Evolutionary conservation across 352 stramenopile genomes (phyloP).

Genomic region (Phytophthora foliorum): DNA sequence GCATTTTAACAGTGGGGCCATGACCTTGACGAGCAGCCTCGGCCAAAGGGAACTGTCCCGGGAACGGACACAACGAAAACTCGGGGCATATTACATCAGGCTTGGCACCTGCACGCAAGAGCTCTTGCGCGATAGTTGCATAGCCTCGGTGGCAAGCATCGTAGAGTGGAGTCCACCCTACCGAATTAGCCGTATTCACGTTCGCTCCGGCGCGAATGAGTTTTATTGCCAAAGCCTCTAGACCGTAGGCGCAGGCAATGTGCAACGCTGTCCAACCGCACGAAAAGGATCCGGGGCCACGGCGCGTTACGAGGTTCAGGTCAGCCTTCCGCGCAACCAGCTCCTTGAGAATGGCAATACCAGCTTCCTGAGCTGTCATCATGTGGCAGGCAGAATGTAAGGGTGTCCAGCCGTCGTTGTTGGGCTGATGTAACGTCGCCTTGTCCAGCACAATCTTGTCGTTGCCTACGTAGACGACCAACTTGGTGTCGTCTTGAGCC

Average conservation of each 20-base stretch:
- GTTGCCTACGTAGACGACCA: slow-evolving; percentile 73
- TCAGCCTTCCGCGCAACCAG: slow-evolving; percentile 65
- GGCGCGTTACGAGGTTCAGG: slow-evolving; percentile 71
- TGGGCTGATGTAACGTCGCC: slow-evolving; percentile 67
- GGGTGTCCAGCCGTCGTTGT: slow-evolving; percentile 86
- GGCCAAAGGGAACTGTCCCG: slow-evolving; percentile 69
- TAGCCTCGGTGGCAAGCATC: slow-evolving; percentile 84
- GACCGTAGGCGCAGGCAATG: slow-evolving; percentile 81
- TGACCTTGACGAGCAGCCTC: slow-evolving; percentile 80
- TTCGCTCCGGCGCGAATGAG: slow-evolving; percentile 75
- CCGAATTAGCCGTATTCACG: slow-evolving; percentile 76
- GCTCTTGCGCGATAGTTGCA: slow-evolving; percentile 60
- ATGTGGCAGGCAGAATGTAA: slow-evolving; percentile 83
- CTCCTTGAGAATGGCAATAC: slow-evolving; percentile 77
- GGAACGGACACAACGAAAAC: slow-evolving; percentile 83
- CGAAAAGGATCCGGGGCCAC: slow-evolving; percentile 79
- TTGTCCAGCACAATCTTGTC: slow-evolving; percentile 84
- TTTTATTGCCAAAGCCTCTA: slow-evolving; percentile 77
- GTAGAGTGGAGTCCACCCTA: slow-evolving; percentile 82
- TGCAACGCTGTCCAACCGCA: slow-evolving; percentile 84
- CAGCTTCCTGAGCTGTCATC: slow-evolving; percentile 74
- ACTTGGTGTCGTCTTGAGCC: slow-evolving; percentile 40
- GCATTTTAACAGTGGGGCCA: slow-evolving; percentile 66
- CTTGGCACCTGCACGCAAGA: slow-evolving; percentile 74
- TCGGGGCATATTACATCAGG: slow-evolving; percentile 77